Percentiles rank a stretch among this genome's conserved stretches.
Conservation (phyloP, 225 moss, liverwort and hornwort species). For the Straminergon stramineum region DNA sequence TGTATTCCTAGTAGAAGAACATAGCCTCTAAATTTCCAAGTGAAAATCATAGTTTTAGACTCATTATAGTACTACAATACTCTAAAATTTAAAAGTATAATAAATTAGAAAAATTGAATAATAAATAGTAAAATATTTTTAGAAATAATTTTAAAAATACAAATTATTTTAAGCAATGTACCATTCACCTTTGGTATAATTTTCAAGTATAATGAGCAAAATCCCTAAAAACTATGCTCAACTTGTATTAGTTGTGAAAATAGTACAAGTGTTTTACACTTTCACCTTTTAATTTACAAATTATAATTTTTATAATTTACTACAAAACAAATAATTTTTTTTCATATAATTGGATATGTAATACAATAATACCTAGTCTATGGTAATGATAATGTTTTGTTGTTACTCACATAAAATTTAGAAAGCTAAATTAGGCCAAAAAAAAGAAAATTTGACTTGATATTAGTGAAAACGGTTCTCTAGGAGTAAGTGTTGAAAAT, state of each 20-base stretch:
- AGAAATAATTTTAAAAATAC: not conserved
- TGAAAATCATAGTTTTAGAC: not conserved
- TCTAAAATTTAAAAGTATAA: not conserved
- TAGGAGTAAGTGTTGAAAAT: not conserved
- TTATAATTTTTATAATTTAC: not conserved
- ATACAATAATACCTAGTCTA: accelerated
- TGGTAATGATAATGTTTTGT: not conserved
- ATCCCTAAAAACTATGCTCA: not conserved
- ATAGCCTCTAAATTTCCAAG: not conserved
- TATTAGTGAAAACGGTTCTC: accelerated
- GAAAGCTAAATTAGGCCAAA: not conserved
- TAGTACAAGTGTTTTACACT: not conserved
- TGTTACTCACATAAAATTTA: not conserved
- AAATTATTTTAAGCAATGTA: accelerated
- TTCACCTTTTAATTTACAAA: not conserved
- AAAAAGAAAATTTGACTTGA: not conserved
- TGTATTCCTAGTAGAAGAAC: not conserved
- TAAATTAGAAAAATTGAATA: not conserved
- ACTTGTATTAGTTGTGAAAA: accelerated
- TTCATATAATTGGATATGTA: not conserved
- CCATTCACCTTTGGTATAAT: not conserved
- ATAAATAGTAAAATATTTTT: not conserved
- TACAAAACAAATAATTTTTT: too few species aligned
- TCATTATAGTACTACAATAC: not conserved
- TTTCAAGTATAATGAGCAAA: not conserved